Percentiles rank a stretch among this genome's conserved stretches.
Evolutionary conservation across 306 rosid species (phyloP).

Genomic region (Arachis stenosperma): DNA sequence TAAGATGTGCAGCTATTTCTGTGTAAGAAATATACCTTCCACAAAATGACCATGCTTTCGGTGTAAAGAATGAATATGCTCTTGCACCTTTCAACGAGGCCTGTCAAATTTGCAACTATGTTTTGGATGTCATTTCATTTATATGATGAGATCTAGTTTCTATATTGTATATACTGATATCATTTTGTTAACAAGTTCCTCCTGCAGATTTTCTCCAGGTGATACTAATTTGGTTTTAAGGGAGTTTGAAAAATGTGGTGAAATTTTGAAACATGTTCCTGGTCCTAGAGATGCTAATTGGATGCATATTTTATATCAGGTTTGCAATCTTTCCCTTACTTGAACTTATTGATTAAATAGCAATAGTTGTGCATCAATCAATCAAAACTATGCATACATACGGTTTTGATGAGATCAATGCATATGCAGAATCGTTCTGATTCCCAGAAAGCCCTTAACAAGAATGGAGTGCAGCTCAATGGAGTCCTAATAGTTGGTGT

Average conservation of each 20-base stretch:
- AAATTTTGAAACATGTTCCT: slow-evolving; percentile 87
- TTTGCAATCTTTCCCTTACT: slow-evolving; percentile 35
- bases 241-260: slow-evolving; percentile 97
- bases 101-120: no score
- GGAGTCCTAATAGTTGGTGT: slow-evolving; percentile 91
- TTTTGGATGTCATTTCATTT: background rate
- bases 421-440: slow-evolving; percentile 78
- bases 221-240: slow-evolving; percentile 86
- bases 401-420: slow-evolving; percentile 15
- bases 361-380: background rate
- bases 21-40: no score
- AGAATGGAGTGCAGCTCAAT: slow-evolving; percentile 86
- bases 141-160: background rate
- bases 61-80: no score
- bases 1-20: no score
- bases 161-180: background rate
- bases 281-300: slow-evolving; percentile 96
- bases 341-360: slow-evolving; percentile 25
- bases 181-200: slow-evolving; percentile 20
- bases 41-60: no score
- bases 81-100: background rate
- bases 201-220: slow-evolving; percentile 80
- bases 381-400: background rate
- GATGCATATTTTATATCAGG: slow-evolving; percentile 96
- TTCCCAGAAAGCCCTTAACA: slow-evolving; percentile 90